Base-by-base conservation (phyloP, 805 yeast genomes). In the Pichia pseudocactophila region DNA sequence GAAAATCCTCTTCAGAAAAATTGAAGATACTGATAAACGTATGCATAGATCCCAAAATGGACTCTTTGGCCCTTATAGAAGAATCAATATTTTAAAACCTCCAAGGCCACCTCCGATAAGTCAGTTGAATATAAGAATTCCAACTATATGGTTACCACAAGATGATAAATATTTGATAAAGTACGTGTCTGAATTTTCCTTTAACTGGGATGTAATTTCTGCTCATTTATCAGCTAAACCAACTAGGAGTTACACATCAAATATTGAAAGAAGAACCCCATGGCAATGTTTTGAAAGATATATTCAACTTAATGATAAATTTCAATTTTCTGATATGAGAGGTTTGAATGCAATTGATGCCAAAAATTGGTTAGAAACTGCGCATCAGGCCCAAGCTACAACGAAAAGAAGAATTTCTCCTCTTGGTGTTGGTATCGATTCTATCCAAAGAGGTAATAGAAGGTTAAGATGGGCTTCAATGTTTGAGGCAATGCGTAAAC, bases 271-370 rank as follows among this genome's bases (percentile, higher is more conserved):
- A 55, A 74, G 98, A 55, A 92, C 97, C 0, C 95, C 98, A 0
- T 92, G 98, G 98, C 97, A 90, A 59, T 90, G 97, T 59, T 92
- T 92, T 65, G 98, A 92, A 62, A 69, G 98, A 50, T 92, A 90
- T 68, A 81, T 89, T 47, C 97, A 90, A 64, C 70, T 92, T 50
- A 87, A 85, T 53, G 96, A 90, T 46, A 80, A 81, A 45, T 90
- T 88, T 54, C 94, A 86, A 50, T 76, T 86, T 46, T 68, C 78
- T 34, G 97, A 90, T 55, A 76, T 92, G 78, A 80, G 83, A 55
- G 98, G 97, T 0, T 74, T 82, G 16, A 77, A 84, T 53, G 86
- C 97, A 0, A 76, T 76, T 41, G 76, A 71, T 47, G 96, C 97
- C 0, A 90, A 85, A 58, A 78, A 78, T 47, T 92, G 97, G 97